These are phyloP conservation scores for Syncephalastrum racemosum DNA, from an alignment of 371 early-diverging fungal species.

Conservation along the genomic window DNA sequence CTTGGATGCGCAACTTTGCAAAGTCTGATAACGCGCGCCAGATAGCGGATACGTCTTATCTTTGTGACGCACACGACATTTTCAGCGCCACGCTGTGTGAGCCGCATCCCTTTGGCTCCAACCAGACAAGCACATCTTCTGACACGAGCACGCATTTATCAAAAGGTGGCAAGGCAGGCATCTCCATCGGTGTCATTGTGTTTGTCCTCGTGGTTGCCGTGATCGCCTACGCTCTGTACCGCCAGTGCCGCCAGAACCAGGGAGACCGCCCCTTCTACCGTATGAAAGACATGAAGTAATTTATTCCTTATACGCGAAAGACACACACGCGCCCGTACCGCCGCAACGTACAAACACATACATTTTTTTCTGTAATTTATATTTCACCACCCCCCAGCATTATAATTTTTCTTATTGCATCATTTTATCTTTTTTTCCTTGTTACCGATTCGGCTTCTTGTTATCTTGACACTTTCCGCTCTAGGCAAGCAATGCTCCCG, in stretches of 20 bases:
- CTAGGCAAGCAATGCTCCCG: too few species aligned
- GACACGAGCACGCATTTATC: constrained; percentile 3
- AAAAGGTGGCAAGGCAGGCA: constrained; percentile 38
- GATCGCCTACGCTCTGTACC: constrained; percentile 15
- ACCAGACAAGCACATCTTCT: constrained; percentile 1
- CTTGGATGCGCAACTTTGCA: constrained; percentile 48
- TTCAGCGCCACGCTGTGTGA: constrained; percentile 10
- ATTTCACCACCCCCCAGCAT: too few species aligned
- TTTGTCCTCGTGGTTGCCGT: constrained; percentile 23
- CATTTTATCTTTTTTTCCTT: too few species aligned
- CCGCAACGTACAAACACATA: too few species aligned
- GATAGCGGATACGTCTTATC: constrained; percentile 5
- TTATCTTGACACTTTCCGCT: too few species aligned
- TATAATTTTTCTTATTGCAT: too few species aligned
- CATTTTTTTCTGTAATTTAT: too few species aligned
- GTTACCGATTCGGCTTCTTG: too few species aligned
- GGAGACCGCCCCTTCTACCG: constrained; percentile 16
- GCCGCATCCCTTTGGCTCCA: constrained; percentile 9
- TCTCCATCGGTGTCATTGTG: constrained; percentile 40
- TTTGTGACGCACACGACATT: constrained; percentile 15
- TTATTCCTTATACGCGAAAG: neutral
- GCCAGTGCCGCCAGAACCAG: constrained; percentile 14
- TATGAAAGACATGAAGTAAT: constrained; percentile 19
- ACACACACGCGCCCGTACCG: too few species aligned
- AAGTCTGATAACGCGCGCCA: constrained; percentile 17